Evolutionary conservation across 1,284 basidiomycete species (phyloP).

Genomic region (Ceratobasidium sp.): DNA sequence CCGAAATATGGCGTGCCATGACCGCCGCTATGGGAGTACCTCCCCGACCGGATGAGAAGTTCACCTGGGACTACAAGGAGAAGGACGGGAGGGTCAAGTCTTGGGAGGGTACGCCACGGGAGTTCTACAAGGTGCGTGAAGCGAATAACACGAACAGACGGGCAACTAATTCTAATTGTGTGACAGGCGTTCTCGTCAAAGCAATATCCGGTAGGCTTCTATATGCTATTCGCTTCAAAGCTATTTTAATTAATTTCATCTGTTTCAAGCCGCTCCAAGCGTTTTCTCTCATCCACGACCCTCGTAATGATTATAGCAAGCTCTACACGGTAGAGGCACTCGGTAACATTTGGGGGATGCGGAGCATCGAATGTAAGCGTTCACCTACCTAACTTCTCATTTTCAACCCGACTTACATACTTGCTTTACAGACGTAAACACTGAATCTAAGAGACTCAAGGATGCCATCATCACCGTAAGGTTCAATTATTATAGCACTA

Average conservation of each 20-base stretch:
- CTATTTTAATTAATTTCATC: slow-evolving; percentile 60
- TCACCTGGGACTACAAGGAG: slow-evolving; percentile 92
- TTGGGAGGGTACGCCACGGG: slow-evolving; percentile 84
- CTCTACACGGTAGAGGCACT: slow-evolving; percentile 95
- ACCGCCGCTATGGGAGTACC: slow-evolving; percentile 89
- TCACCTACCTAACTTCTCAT: not conserved
- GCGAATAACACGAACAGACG: not conserved
- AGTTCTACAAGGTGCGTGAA: slow-evolving; percentile 72
- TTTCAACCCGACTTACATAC: not conserved
- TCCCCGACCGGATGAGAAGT: slow-evolving; percentile 75
- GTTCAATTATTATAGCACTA: not conserved
- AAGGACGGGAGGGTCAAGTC: slow-evolving; percentile 80
- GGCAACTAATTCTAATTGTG: not conserved
- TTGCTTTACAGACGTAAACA: slow-evolving; percentile 82
- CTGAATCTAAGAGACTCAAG: slow-evolving; percentile 85
- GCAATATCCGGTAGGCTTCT: slow-evolving; percentile 67
- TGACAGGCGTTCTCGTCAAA: slow-evolving; percentile 66
- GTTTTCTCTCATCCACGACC: slow-evolving; percentile 96
- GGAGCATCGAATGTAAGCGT: slow-evolving; percentile 81
- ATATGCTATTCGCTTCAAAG: slow-evolving; percentile 28
- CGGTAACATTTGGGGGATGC: slow-evolving; percentile 91
- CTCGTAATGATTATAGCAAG: slow-evolving; percentile 84
- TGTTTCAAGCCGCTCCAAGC: slow-evolving; percentile 63
- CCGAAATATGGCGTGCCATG: slow-evolving; percentile 89
- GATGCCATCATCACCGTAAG: slow-evolving; percentile 78